Base-by-base conservation (phyloP, 768 basidiomycete species). In the Sporobolomyces pararoseus region DNA sequence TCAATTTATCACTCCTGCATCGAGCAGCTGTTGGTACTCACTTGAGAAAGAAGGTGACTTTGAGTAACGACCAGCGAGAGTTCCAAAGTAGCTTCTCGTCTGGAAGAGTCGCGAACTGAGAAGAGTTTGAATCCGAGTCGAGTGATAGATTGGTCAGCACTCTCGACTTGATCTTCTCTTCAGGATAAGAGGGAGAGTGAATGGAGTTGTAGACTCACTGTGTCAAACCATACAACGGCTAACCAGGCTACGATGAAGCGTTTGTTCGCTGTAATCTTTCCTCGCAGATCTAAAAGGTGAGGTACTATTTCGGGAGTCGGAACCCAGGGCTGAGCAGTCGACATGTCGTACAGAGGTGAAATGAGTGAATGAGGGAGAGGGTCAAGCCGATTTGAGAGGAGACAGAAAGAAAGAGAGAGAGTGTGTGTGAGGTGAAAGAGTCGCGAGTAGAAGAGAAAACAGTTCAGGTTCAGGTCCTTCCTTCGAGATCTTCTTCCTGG, bases 161-260 rank as follows among this genome's bases (percentile, higher is more conserved):
- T n/a, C n/a, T n/a, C n/a, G n/a, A n/a, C n/a, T n/a, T n/a, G n/a
- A n/a, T n/a, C n/a, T n/a, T n/a, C n/a, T n/a, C n/a, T n/a, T n/a
- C n/a, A n/a, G n/a, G n/a, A n/a, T n/a, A n/a, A n/a, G 6, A 42
- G 39, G 35, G 35, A 58, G n/a, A 7, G 57, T 7, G n/a, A 25
- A 58, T n/a, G 37, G 44, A 39, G 25, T 12, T 44, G 13, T 7
- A 17, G 35, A 34, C 37, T 42, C 29, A 58, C 57, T 14, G 58
- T 60, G 10, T 60, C 58, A 29, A 29, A 60, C 58, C 58, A 60
- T 16, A 47, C 58, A 29, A 60, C 19, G 7, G 58, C 58, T 4
- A 60, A 29, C 58, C 58, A 60, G 5, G 44, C n/a, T 4, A 47
- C 6, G 16, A 60, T 60, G 58, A 60, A 60, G 6, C 58, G 58